Evolutionary conservation across 441 rosid genomes (phyloP).

Genomic region (Populus hybrid): DNA sequence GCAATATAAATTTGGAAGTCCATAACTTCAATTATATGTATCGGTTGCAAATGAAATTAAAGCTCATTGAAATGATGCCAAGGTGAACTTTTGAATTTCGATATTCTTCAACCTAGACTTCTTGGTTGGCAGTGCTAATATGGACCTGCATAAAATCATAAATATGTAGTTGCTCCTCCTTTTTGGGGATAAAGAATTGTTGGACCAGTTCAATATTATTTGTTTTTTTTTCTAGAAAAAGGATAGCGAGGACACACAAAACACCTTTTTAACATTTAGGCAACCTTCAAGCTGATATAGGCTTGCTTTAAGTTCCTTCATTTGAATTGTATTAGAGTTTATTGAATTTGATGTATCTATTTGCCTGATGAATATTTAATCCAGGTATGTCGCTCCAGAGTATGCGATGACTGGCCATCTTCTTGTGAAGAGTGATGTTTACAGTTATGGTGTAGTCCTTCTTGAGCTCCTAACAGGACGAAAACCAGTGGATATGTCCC

Average conservation of each 20-base stretch:
- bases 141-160: neutral
- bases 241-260: neutral
- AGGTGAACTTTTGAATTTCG: neutral
- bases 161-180: neutral
- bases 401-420: too few relatives aligned
- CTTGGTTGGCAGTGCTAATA: neutral
- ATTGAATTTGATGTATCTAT: neutral
- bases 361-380: conserved; percentile 7
- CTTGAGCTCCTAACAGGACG: too few relatives aligned
- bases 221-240: neutral
- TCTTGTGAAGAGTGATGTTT: too few relatives aligned
- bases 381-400: conserved; percentile 57
- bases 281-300: neutral
- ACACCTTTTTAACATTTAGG: neutral
- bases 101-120: neutral
- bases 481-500: too few relatives aligned
- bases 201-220: neutral
- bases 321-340: neutral
- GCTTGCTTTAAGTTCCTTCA: neutral
- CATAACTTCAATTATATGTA: neutral
- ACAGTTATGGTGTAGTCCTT: too few relatives aligned
- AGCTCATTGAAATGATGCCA: neutral
- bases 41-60: neutral
- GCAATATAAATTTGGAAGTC: neutral
- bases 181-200: neutral